A percentile compares a stretch with the other conserved stretches of the same genome.
Evolutionary conservation across 495 filamentous ascomycete genomes (phyloP).

Genomic region (Penicillium subrubescens): DNA sequence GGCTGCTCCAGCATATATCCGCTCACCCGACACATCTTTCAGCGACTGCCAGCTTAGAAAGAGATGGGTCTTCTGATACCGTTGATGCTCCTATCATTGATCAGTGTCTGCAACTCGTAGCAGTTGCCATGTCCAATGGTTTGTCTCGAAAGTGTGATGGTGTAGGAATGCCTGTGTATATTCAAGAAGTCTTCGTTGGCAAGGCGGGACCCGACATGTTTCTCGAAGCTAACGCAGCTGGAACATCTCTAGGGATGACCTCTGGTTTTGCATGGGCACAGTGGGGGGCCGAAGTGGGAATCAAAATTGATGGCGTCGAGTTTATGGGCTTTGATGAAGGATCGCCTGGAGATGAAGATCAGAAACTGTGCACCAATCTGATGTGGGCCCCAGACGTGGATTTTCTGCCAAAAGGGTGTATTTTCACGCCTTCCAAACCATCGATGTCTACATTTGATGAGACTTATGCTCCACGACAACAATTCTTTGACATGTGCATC

Average conservation of each 20-base stretch:
- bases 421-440: neutral
- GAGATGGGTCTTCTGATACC: neutral
- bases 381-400: conserved; percentile 1
- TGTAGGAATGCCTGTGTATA: neutral
- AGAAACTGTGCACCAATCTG: neutral
- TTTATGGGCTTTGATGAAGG: neutral
- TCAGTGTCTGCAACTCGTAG: conserved; percentile 1
- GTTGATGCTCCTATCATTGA: neutral
- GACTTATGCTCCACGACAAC: neutral
- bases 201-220: neutral
- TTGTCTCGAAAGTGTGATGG: neutral
- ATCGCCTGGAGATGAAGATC: neutral
- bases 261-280: neutral
- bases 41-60: neutral
- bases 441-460: neutral
- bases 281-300: neutral
- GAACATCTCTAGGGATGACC: neutral
- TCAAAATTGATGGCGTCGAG: conserved; percentile 1
- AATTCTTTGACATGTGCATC: conserved; percentile 1
- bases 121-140: neutral
- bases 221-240: neutral
- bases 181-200: conserved; percentile 1
- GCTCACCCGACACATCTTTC: conserved; percentile 1
- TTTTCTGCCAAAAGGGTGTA: neutral
- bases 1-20: conserved; percentile 1